Evolutionary conservation across 1,284 basidiomycete species (phyloP).

Genomic region (Inonotus obliquus): DNA sequence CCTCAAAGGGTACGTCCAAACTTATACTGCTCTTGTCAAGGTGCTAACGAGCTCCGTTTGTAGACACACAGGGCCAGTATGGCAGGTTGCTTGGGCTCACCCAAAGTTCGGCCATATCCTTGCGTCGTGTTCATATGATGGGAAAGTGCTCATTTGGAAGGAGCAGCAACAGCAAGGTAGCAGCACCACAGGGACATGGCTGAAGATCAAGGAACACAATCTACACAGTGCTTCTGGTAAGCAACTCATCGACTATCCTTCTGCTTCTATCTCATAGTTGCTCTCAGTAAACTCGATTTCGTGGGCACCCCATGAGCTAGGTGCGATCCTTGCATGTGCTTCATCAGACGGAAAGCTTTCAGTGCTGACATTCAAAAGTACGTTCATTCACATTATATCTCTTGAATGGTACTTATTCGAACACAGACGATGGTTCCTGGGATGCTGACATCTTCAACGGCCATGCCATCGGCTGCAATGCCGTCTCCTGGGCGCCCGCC

Average conservation of each 20-base stretch:
- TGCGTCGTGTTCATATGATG: conserved; percentile 96
- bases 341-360: conserved; percentile 98
- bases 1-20: conserved; percentile 70
- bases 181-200: conserved; percentile 64
- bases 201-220: conserved; percentile 95
- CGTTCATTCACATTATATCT: conserved; percentile 27
- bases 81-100: conserved; percentile 99
- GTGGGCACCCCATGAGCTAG: conserved; percentile 97
- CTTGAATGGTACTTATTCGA: neutral
- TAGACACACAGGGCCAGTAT: conserved; percentile 94
- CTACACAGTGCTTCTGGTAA: conserved; percentile 90
- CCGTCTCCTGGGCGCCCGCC: conserved; percentile 98
- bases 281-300: conserved; percentile 89
- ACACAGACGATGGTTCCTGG: conserved; percentile 91
- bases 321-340: conserved; percentile 94
- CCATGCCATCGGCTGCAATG: conserved; percentile 95
- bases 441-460: conserved; percentile 94
- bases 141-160: conserved; percentile 98
- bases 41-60: neutral
- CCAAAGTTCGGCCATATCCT: conserved; percentile 96
- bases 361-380: conserved; percentile 95
- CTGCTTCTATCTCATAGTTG: neutral
- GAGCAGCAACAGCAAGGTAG: conserved; percentile 61
- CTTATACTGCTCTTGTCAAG: neutral
- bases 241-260: neutral